Evolutionary conservation across 805 yeast genomes (phyloP), one percentile per base, ranked within the genome.

Genomic region (Candida ovalis): DNA sequence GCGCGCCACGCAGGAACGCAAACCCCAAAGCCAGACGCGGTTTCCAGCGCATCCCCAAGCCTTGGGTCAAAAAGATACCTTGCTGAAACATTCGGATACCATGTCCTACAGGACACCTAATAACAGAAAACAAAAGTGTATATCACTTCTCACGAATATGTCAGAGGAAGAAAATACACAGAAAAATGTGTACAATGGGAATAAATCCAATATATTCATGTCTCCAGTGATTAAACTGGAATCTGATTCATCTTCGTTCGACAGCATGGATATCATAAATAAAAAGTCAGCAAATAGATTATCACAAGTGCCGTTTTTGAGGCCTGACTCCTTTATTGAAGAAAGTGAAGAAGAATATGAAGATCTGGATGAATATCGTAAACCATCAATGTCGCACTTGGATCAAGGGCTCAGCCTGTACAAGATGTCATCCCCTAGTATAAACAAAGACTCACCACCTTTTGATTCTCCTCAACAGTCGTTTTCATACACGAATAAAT

Each of bases 321-420:
- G 55, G 17, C 58, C 57, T 15, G 58, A 57, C n/a, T 55, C 59
- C 9, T 47, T 55, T 19, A 50, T 55, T 5, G 57, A 48, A 35
- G 58, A 55, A 25, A 50, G 51, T 6, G 56, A 54, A 23, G 54
- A 52, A n/a, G 53, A 51, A 23, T 22, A 42, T 17, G 46, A 44
- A 21, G 39, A 40, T n/a, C 27, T 28, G 46, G 38, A 23, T 19
- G 38, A 37, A 18, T 19, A 21, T 30, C 32, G 44, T 21, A 43
- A 27, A 17, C 45, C 45, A 17, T 9, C 44, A n/a, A 27, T 40
- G 15, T 40, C n/a, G n/a, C 38, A 19, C 27, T 21, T 45, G 21
- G 54, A 47, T 19, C 46, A 43, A 13, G 46, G 44, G 2, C 30
- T 41, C 4, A 30, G 44, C 23, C 42, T 47, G 12, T 43, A 45